Conservation (phyloP, 371 early-diverging fungal species). For the Funneliformis caledonium region DNA sequence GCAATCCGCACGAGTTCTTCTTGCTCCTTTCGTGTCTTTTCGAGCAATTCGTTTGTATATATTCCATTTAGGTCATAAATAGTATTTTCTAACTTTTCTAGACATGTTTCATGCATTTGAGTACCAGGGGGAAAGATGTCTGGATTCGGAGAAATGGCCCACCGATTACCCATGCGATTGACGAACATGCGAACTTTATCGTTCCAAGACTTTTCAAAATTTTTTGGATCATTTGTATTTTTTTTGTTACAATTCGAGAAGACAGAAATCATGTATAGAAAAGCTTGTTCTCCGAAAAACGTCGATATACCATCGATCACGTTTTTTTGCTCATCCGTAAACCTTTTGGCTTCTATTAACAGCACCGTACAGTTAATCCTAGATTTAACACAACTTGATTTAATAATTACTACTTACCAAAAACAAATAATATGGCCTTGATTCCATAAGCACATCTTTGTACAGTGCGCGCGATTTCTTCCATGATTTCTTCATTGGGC, state of each 20-base stretch:
- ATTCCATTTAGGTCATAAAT: neutral
- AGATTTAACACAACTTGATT: neutral
- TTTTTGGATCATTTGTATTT: neutral
- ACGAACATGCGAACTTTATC: neutral
- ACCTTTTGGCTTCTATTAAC: neutral
- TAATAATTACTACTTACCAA: slow-evolving; percentile 10
- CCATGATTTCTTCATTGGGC: neutral
- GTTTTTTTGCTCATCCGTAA: slow-evolving; percentile 21
- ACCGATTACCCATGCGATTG: neutral
- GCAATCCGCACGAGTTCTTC: neutral
- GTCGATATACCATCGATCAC: neutral
- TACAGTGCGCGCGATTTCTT: slow-evolving; percentile 5
- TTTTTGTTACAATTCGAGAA: neutral
- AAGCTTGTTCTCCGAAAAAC: slow-evolving; percentile 12
- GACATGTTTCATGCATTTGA: neutral
- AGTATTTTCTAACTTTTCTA: neutral
- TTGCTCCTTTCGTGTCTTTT: neutral
- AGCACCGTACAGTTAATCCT: neutral
- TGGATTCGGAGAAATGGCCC: slow-evolving; percentile 20
- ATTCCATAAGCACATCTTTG: slow-evolving; percentile 23
- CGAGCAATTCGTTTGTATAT: neutral
- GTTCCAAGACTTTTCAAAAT: neutral
- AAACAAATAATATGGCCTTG: slow-evolving; percentile 24
- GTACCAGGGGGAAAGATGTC: neutral
- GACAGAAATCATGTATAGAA: neutral